Evolutionary conservation across 495 filamentous ascomycete species (phyloP).

Genomic region (Lophium mytilinum): DNA sequence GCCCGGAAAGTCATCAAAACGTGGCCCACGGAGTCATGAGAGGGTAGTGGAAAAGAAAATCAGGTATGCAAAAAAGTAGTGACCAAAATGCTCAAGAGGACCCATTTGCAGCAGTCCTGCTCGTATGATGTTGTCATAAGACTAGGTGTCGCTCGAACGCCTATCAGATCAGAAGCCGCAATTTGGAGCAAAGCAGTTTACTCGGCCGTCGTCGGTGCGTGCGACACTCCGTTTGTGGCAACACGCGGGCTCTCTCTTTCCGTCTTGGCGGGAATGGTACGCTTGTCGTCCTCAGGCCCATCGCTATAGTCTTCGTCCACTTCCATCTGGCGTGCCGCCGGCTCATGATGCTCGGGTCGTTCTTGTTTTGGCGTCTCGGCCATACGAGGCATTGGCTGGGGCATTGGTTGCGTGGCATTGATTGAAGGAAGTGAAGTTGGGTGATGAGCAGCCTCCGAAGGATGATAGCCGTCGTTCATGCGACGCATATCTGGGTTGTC

Average conservation of each 20-base stretch:
- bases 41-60: too few relatives aligned
- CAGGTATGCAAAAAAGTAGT: too few relatives aligned
- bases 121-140: too few relatives aligned
- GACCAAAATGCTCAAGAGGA: too few relatives aligned
- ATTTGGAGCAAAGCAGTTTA: conserved; percentile 8
- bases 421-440: conserved; percentile 62
- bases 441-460: conserved; percentile 85
- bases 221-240: conserved; percentile 19
- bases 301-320: conserved; percentile 96
- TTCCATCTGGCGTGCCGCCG: conserved; percentile 89
- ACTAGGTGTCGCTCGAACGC: background rate
- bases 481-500: conserved; percentile 62
- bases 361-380: conserved; percentile 24
- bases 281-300: conserved; percentile 75
- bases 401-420: conserved; percentile 10
- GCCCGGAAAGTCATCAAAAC: too few relatives aligned
- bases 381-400: conserved; percentile 15
- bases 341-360: conserved; percentile 45
- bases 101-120: too few relatives aligned
- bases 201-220: conserved; percentile 28
- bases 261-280: conserved; percentile 43
- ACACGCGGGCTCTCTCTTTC: conserved; percentile 39
- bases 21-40: too few relatives aligned
- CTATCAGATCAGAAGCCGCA: background rate
- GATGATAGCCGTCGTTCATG: conserved; percentile 69